A percentile compares a stretch with the other conserved stretches of the same genome.
phyloP scores from a whole-genome alignment of 345 rosid genomes.

The Chamaenerion angustifolium region DNA sequence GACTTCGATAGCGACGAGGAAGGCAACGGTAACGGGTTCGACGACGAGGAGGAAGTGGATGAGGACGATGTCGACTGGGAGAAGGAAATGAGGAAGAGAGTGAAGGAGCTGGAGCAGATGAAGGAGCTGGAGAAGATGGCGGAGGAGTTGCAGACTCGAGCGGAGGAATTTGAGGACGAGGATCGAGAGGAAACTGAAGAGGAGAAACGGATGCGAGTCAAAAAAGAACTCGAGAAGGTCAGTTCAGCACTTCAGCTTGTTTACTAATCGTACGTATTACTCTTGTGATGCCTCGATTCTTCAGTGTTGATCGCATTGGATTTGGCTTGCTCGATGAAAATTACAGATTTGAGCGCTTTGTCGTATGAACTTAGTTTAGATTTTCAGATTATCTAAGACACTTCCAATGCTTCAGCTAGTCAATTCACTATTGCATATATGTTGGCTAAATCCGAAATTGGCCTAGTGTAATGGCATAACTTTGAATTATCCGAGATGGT shows the following conservation, averaged over 20 bases:
- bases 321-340: no score
- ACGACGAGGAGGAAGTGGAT: slow-evolving; percentile 25
- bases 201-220: slow-evolving; percentile 68
- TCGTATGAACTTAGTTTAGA: no score
- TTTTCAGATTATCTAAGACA: no score
- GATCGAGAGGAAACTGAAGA: slow-evolving; percentile 61
- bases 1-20: slow-evolving; percentile 64
- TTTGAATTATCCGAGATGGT: neutral
- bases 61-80: slow-evolving; percentile 40
- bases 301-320: no score
- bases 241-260: neutral
- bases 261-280: neutral
- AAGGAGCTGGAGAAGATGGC: slow-evolving; percentile 77
- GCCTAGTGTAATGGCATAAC: no score
- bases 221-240: slow-evolving; percentile 84
- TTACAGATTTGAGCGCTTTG: no score
- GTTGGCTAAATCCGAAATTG: no score
- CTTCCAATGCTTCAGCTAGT: no score
- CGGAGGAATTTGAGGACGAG: slow-evolving; percentile 19
- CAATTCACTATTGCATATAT: no score
- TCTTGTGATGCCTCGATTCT: neutral
- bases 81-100: slow-evolving; percentile 65
- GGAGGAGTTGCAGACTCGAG: slow-evolving; percentile 62
- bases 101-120: slow-evolving; percentile 73
- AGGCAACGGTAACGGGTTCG: slow-evolving; percentile 25